These are phyloP conservation scores for Euryodendron excelsum DNA, from an alignment of 148 eudicot genomes.

Conservation along the genomic window DNA sequence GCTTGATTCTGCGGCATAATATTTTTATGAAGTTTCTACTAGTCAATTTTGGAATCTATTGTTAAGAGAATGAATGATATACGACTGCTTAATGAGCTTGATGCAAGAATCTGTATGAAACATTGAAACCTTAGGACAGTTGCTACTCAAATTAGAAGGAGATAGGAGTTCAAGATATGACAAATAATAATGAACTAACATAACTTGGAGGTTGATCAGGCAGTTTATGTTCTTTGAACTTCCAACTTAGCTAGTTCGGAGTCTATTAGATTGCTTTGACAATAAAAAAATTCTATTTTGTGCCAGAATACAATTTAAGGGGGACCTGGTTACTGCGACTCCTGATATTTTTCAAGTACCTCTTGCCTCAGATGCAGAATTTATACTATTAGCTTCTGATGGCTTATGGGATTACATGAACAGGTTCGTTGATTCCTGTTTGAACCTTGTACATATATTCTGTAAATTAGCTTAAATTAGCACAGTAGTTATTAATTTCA, in stretches of 20 bases:
- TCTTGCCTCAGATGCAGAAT: conserved; percentile 78
- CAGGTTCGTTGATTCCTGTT: conserved; percentile 43
- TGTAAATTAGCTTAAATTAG: neutral
- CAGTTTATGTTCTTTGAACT: too few species aligned
- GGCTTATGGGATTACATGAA: conserved; percentile 94
- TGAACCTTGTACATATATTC: neutral
- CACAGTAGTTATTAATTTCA: neutral
- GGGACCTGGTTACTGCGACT: conserved; percentile 66
- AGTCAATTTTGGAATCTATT: too few species aligned
- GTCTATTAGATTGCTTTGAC: neutral
- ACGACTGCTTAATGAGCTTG: too few species aligned
- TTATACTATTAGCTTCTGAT: conserved; percentile 82
- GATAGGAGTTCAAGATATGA: too few species aligned
- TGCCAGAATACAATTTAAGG: conserved; percentile 60
- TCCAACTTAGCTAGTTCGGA: neutral
- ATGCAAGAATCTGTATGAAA: too few species aligned
- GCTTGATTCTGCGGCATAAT: too few species aligned
- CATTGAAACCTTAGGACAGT: too few species aligned
- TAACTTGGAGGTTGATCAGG: too few species aligned
- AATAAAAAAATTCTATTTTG: neutral
- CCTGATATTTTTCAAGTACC: conserved; percentile 74
- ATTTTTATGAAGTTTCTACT: too few species aligned
- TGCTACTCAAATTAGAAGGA: too few species aligned
- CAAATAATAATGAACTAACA: too few species aligned
- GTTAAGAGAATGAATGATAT: too few species aligned